These are phyloP conservation scores for Xylaria grammica DNA, from an alignment of 495 filamentous ascomycete genomes.

Conservation along the genomic window DNA sequence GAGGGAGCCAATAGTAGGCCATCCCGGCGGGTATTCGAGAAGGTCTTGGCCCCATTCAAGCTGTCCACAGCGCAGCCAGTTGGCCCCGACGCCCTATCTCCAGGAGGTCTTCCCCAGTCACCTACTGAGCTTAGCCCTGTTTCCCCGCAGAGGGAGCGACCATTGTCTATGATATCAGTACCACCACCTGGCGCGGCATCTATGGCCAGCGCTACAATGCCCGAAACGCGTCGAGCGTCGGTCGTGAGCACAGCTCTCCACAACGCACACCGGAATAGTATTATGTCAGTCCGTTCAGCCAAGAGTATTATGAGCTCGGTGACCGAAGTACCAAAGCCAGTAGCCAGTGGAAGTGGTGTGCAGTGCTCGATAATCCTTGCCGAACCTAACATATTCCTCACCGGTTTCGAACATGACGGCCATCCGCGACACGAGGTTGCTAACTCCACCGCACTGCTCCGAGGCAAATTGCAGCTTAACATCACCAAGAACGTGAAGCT, in stretches of 20 bases:
- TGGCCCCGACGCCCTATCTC: conserved; percentile 19
- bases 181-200: conserved; percentile 31
- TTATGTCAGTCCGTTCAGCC: conserved; percentile 50
- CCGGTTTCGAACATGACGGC: conserved; percentile 87
- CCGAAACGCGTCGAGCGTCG: conserved; percentile 34
- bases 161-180: conserved; percentile 32
- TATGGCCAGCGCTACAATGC: conserved; percentile 30
- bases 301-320: conserved; percentile 50
- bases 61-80: conserved; percentile 28
- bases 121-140: conserved; percentile 18
- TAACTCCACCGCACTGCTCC: conserved; percentile 75
- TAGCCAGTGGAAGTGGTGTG: conserved; percentile 75
- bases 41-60: conserved; percentile 46
- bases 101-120: conserved; percentile 10
- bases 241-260: conserved; percentile 29
- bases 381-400: conserved; percentile 88
- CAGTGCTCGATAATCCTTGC: conserved; percentile 76
- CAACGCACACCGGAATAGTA: conserved; percentile 44
- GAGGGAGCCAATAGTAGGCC: conserved; percentile 29
- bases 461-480: conserved; percentile 81
- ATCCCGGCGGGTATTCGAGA: conserved; percentile 44
- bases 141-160: conserved; percentile 18
- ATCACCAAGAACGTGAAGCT: conserved; percentile 92
- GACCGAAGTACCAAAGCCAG: conserved; percentile 64
- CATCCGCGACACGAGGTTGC: conserved; percentile 59